Percentiles rank a stretch among this genome's conserved stretches.
Evolutionary conservation across 306 rosid species (phyloP).

Genomic region (Mimosa pudica): DNA sequence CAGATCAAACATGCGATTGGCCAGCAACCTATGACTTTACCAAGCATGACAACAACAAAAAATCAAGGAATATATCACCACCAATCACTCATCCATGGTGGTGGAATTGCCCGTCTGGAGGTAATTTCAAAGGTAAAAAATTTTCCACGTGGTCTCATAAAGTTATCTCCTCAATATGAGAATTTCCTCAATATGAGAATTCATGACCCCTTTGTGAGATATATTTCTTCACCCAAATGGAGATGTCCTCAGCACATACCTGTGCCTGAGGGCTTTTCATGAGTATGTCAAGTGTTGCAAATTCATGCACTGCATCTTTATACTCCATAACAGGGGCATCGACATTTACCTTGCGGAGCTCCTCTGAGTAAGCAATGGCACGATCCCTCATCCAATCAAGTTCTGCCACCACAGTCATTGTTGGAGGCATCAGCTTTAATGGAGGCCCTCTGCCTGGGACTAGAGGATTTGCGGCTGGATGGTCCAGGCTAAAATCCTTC

Average conservation of each 20-base stretch:
- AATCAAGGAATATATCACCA: constrained; percentile 35
- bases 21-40: constrained; percentile 33
- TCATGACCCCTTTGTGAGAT: constrained; percentile 94
- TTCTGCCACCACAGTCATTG: constrained; percentile 96
- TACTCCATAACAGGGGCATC: constrained; percentile 92
- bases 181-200: constrained; percentile 86
- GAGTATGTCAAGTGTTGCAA: constrained; percentile 89
- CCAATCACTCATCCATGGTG: constrained; percentile 30
- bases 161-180: constrained; percentile 64
- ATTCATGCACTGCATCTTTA: constrained; percentile 94
- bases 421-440: constrained; percentile 90
- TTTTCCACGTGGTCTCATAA: constrained; percentile 32
- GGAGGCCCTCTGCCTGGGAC: constrained; percentile 74
- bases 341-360: constrained; percentile 86
- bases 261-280: constrained; percentile 94
- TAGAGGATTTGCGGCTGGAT: constrained; percentile 91
- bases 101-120: constrained; percentile 38
- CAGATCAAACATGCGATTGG: constrained; percentile 34
- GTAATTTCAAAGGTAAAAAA: constrained; percentile 29
- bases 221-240: constrained; percentile 92
- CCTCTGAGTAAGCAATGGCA: constrained; percentile 97
- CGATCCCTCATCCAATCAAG: constrained; percentile 98
- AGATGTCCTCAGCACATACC: constrained; percentile 90
- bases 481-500: constrained; percentile 84
- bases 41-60: constrained; percentile 30